phyloP scores from a whole-genome alignment of 2,329 filamentous ascomycete genomes.

The Neofusicoccum parvum region DNA sequence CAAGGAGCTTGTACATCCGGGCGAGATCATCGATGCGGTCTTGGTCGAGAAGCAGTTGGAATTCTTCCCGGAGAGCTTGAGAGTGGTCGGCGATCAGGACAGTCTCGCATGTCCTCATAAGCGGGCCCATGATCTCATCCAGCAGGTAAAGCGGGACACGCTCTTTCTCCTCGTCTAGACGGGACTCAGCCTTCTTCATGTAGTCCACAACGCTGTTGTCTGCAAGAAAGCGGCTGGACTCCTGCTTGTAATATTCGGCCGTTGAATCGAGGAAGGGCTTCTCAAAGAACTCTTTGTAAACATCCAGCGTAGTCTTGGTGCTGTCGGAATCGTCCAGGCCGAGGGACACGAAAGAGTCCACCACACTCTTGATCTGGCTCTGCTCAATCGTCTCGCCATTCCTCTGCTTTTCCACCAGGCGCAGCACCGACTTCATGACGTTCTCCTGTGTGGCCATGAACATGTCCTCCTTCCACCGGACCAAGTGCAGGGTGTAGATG shows the following conservation, averaged over 20 bases:
- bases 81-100: constrained; percentile 90
- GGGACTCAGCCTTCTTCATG: constrained; percentile 97
- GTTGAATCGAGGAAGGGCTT: constrained; percentile 87
- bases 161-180: constrained; percentile 90
- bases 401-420: constrained; percentile 94
- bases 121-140: constrained; percentile 77
- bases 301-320: constrained; percentile 90
- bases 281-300: constrained; percentile 92
- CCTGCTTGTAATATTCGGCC: constrained; percentile 80
- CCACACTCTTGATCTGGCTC: constrained; percentile 92
- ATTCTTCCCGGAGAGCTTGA: constrained; percentile 85
- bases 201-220: constrained; percentile 99
- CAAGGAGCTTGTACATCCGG: constrained; percentile 91
- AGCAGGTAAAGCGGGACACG: constrained; percentile 91
- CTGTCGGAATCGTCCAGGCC: constrained; percentile 92
- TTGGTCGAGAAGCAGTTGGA: constrained; percentile 89
- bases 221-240: constrained; percentile 91
- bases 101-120: constrained; percentile 86
- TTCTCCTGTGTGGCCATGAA: constrained; percentile 81
- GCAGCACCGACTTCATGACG: constrained; percentile 93
- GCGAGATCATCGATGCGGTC: constrained; percentile 95
- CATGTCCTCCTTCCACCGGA: constrained; percentile 91
- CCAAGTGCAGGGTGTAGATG: constrained; percentile 94
- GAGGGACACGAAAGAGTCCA: constrained; percentile 92
- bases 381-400: constrained; percentile 98